phyloP scores from a whole-genome alignment of 2,329 filamentous ascomycete species.

The Grosmannia serpens region DNA sequence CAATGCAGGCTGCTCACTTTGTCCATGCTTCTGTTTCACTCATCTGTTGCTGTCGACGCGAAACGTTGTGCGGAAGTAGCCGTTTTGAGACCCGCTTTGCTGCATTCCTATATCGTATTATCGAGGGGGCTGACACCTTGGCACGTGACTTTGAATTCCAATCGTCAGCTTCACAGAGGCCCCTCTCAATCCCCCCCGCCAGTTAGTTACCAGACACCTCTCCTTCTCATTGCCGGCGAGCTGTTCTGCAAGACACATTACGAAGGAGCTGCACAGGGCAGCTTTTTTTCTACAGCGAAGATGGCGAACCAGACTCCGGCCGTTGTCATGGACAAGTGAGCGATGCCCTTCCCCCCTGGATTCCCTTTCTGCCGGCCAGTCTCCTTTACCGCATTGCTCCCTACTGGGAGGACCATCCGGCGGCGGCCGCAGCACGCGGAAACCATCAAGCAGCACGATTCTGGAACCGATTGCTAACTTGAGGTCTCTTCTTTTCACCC shows the following conservation, averaged over 20 bases:
- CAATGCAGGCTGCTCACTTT: not conserved
- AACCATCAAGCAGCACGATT: not conserved
- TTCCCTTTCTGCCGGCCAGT: not conserved
- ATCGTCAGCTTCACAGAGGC: not conserved
- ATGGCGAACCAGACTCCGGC: slow-evolving; percentile 99
- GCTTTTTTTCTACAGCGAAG: slow-evolving; percentile 20
- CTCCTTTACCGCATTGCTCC: not conserved
- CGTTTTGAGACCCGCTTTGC: not conserved
- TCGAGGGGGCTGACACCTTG: not conserved
- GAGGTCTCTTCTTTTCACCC: slow-evolving; percentile 15
- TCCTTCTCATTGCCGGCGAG: not conserved
- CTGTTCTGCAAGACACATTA: not conserved
- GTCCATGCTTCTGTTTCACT: not conserved
- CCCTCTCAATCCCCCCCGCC: not conserved
- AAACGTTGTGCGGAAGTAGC: not conserved
- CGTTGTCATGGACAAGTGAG: slow-evolving; percentile 99
- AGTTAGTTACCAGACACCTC: not conserved
- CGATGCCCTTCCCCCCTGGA: slow-evolving; percentile 12
- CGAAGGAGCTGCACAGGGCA: slow-evolving; percentile 1
- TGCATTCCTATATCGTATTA: not conserved
- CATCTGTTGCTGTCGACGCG: not conserved
- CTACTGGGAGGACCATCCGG: not conserved
- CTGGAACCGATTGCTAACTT: slow-evolving; percentile 25
- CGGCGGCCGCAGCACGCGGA: not conserved
- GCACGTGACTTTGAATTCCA: not conserved